Percentiles rank a stretch among this genome's conserved stretches.
These are phyloP conservation scores for Castanopsis chinensis DNA, from an alignment of 306 rosid species.

Conservation along the genomic window DNA sequence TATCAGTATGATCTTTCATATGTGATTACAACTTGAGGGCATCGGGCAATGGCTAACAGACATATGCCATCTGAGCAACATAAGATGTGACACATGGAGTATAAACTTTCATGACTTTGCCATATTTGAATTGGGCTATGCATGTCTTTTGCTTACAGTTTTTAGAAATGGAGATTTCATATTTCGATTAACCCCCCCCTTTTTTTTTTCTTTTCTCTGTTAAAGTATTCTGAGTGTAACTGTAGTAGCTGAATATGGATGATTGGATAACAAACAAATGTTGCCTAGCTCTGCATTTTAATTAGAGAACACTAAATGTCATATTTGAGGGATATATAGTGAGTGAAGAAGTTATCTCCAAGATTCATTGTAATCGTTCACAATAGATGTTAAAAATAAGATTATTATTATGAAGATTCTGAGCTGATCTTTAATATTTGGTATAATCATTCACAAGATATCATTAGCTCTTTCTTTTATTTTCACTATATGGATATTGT, in stretches of 20 bases:
- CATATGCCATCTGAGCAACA: not conserved
- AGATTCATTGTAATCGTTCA: no score
- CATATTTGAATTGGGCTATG: not conserved
- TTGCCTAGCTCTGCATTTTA: not conserved
- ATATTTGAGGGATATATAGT: no score
- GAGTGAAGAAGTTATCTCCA: no score
- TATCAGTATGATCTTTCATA: not conserved
- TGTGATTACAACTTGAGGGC: not conserved
- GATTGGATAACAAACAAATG: not conserved
- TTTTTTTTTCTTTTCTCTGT: not conserved
- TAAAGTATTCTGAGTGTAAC: not conserved
- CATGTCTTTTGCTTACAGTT: not conserved
- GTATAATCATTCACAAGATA: not conserved
- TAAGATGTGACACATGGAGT: no score
- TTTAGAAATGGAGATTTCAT: not conserved
- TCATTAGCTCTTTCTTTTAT: not conserved
- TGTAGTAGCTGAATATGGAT: not conserved
- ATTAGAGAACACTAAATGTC: not conserved
- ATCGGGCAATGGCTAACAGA: not conserved
- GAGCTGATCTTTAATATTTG: no score
- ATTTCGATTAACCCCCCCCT: no score
- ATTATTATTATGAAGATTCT: no score
- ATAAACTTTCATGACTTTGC: not conserved
- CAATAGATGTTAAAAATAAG: no score
- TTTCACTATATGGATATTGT: not conserved